Percentiles rank a stretch among this genome's conserved stretches.
Conservation (phyloP, 2,329 filamentous ascomycete genomes). For the Exophiala viscosa region DNA sequence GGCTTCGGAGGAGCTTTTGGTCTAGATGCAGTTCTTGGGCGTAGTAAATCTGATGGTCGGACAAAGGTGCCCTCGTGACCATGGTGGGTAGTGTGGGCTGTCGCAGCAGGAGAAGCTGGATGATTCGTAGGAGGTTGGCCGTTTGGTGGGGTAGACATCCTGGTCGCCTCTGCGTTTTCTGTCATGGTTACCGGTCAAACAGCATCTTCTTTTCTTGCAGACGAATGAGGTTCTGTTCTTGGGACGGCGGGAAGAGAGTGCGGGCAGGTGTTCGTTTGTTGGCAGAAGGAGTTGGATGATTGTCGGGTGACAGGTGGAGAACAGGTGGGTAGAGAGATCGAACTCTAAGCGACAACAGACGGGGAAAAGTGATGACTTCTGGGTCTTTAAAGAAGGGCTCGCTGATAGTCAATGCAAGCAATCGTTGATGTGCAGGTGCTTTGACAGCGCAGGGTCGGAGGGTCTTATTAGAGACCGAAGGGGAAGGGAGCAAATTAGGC, state of each 20-base stretch:
- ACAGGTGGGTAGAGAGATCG: not conserved
- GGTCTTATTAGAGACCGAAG: no score
- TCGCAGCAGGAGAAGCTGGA: slow-evolving; percentile 9
- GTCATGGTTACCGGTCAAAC: slow-evolving; percentile 18
- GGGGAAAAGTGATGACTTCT: not conserved
- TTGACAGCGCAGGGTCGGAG: no score
- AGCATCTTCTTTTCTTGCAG: slow-evolving; percentile 14
- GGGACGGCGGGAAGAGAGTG: not conserved
- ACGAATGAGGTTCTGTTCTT: slow-evolving; percentile 3
- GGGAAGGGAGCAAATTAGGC: no score
- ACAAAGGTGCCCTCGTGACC: slow-evolving; percentile 47
- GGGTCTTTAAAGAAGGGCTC: not conserved
- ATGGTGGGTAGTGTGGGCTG: slow-evolving; percentile 9
- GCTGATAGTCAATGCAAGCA: no score
- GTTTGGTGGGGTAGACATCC: slow-evolving; percentile 12
- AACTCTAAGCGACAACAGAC: not conserved
- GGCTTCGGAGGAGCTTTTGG: slow-evolving; percentile 40
- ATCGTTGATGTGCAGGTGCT: no score
- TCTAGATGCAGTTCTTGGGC: slow-evolving; percentile 37
- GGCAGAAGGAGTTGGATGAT: not conserved
- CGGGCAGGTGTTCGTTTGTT: not conserved
- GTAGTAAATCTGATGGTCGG: slow-evolving; percentile 48
- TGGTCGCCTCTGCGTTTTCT: slow-evolving; percentile 23
- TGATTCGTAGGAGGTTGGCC: slow-evolving; percentile 13
- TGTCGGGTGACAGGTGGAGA: not conserved